Base-by-base conservation (phyloP, 2,329 filamentous ascomycete species). In the Tolypocladium album region DNA sequence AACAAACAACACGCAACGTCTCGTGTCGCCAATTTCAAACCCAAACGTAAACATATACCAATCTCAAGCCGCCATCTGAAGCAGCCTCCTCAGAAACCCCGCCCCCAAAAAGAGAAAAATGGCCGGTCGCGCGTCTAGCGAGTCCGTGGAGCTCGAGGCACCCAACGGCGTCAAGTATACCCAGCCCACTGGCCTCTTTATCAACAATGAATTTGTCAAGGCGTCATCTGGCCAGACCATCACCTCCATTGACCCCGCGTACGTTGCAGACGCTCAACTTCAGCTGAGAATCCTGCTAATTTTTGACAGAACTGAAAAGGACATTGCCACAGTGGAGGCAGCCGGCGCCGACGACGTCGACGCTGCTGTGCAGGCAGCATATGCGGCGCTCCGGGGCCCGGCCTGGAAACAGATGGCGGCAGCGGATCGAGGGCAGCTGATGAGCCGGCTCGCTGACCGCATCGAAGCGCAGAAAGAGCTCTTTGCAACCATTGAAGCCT, bases 191-290 rank as follows among this genome's bases (percentile, higher is more conserved):
- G 88, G 88, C 20, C 79, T 91, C 12, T 91, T 90, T 74, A 90
- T 91, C 74, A 88, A 89, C 76, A 90, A 90, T 62, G 85, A 89
- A 68, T 90, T 88, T 71, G 84, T 89, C 57, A 82, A 62, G 82
- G 82, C 71, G 75, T 82, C 59, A 76, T 82, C 64, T 74, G 85
- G 72, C 31, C 61, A 64, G 82, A 84, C 63, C 63, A 82, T 89
- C 59, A 76, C 79, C 9, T 80, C 80, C 24, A 83, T 89, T 67
- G 89, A 87, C 68, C 73, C 73, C 22, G 70, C 69, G 72, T 74
- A 67, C 42, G 68, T 56, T 34, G 40, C 6, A n/a, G 40, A 8
- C 40, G 40, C 20, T 43, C 22, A 20, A 34, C 3, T 1, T 8
- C 7, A 5, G 15, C 31, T 2, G 17, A 1, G 50, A 20, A 11